These are phyloP conservation scores for Trematosphaeria pertusa DNA, from an alignment of 2,329 filamentous ascomycete genomes.

Conservation along the genomic window DNA sequence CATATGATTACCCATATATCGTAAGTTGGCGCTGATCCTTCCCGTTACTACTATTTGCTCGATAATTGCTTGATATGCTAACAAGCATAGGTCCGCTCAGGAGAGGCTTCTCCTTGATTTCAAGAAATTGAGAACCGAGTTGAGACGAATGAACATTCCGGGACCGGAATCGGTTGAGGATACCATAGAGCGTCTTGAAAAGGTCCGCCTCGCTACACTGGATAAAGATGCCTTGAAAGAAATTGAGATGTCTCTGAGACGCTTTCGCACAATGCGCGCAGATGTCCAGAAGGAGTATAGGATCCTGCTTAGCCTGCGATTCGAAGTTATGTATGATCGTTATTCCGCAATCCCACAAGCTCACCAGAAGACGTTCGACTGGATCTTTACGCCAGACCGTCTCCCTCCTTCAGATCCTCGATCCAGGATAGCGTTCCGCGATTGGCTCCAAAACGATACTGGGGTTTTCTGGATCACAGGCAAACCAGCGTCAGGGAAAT, in stretches of 20 bases:
- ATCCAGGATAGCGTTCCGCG: constrained; percentile 1
- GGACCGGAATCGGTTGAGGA: not conserved
- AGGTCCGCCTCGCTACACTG: constrained; percentile 1
- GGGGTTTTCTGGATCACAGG: constrained; percentile 49
- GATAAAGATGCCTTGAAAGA: not conserved
- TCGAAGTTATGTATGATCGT: constrained; percentile 4
- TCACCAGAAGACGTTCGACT: constrained; percentile 8
- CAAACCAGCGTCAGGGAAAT: constrained; percentile 57
- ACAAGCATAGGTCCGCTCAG: not conserved
- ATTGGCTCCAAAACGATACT: constrained; percentile 8
- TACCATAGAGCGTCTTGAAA: not conserved
- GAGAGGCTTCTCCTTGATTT: not conserved
- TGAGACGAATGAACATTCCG: not conserved
- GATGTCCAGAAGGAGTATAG: not conserved
- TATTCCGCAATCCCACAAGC: constrained; percentile 7
- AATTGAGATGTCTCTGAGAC: not conserved
- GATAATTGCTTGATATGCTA: not conserved
- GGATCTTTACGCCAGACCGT: constrained; percentile 8
- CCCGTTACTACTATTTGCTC: no score
- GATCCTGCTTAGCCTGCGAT: constrained; percentile 5
- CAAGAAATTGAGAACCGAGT: not conserved
- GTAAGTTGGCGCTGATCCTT: no score
- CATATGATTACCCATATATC: no score
- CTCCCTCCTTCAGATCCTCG: not conserved
- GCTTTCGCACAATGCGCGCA: not conserved